phyloP scores from a whole-genome alignment of 345 rosid genomes.

The Hibiscus syriacus region DNA sequence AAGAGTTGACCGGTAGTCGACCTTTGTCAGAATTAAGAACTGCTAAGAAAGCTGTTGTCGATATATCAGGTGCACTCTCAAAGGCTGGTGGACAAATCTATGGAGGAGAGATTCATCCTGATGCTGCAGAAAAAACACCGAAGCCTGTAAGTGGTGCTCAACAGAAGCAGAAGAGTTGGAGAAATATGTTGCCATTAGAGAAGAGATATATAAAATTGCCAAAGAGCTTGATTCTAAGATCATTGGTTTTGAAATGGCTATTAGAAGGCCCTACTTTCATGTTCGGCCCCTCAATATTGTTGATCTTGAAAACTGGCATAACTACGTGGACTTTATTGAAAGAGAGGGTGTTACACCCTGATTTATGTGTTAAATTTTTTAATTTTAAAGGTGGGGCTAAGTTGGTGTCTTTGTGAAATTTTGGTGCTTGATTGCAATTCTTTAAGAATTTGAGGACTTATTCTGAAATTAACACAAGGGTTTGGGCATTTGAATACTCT shows the following conservation, averaged over 20 bases:
- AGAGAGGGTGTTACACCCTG: too few species aligned
- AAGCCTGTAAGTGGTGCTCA: conserved; percentile 58
- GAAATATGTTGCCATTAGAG: too few species aligned
- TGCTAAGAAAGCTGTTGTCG: conserved; percentile 51
- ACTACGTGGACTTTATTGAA: conserved; percentile 76
- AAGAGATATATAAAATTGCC: too few species aligned
- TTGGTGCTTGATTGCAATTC: too few species aligned
- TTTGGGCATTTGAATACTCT: too few species aligned
- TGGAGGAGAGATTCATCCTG: conserved; percentile 53
- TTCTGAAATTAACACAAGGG: too few species aligned
- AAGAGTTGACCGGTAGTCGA: conserved; percentile 68
- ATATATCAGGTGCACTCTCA: conserved; percentile 23
- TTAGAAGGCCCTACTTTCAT: conserved; percentile 94
- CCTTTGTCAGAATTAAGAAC: conserved; percentile 76
- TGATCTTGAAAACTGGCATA: too few species aligned
- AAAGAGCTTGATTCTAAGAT: too few species aligned
- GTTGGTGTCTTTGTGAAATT: too few species aligned
- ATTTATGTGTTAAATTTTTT: too few species aligned
- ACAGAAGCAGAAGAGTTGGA: conserved; percentile 89
- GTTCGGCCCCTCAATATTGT: conserved; percentile 83
- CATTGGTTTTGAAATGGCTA: conserved; percentile 93
- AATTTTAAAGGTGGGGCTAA: too few species aligned
- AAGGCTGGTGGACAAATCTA: conserved; percentile 37
- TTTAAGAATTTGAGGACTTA: too few species aligned
- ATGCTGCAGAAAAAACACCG: conserved; percentile 44